phyloP scores from a whole-genome alignment of 1,284 basidiomycete species.

The Irpex sp. region DNA sequence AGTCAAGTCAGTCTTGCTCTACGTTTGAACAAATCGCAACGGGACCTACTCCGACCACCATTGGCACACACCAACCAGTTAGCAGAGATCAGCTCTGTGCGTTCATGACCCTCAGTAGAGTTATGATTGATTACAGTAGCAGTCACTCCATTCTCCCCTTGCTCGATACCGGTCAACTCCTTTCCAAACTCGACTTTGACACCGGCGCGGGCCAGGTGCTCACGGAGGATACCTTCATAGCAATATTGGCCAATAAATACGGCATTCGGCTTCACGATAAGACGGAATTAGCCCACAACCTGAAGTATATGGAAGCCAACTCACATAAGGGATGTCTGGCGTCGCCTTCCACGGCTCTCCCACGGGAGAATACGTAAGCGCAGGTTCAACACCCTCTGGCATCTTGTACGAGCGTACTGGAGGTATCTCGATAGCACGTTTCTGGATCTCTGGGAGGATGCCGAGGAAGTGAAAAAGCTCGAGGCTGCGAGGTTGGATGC shows the following conservation, averaged over 20 bases:
- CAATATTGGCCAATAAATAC: conserved; percentile 1
- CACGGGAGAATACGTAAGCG: neutral
- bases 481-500: conserved; percentile 12
- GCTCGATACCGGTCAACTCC: conserved; percentile 19
- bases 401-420: neutral
- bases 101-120: neutral
- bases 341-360: neutral
- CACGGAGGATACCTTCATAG: conserved; percentile 9
- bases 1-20: neutral
- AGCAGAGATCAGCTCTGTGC: conserved; percentile 6
- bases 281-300: neutral
- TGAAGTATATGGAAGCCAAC: neutral
- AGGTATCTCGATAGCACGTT: neutral
- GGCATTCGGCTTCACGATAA: neutral
- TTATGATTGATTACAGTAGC: neutral
- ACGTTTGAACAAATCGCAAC: neutral
- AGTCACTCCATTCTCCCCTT: conserved; percentile 18
- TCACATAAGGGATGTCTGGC: neutral
- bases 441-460: conserved; percentile 13
- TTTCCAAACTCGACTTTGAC: conserved; percentile 5
- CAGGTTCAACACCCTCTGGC: neutral
- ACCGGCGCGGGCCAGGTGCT: conserved; percentile 1
- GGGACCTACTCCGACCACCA: conserved; percentile 25
- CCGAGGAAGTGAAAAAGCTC: conserved; percentile 15
- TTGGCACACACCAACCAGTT: conserved; percentile 28